Evolutionary conservation across 257 asterid genomes (phyloP).

Genomic region (Capsicum rhomboideum): DNA sequence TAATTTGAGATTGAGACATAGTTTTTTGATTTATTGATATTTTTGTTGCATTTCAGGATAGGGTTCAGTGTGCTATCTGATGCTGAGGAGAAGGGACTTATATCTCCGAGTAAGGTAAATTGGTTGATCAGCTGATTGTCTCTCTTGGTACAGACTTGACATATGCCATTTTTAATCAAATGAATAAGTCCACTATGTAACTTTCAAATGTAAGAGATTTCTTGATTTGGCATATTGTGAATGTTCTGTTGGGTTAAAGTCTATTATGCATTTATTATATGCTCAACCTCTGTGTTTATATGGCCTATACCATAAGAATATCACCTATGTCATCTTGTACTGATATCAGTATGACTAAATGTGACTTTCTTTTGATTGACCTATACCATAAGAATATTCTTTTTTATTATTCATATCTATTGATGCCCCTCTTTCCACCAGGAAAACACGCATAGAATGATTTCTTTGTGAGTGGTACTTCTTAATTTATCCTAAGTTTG

Average conservation of each 20-base stretch:
- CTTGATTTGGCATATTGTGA: neutral
- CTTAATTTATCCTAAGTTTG: too few species aligned
- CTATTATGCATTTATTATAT: neutral
- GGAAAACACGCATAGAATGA: too few species aligned
- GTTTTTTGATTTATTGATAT: neutral
- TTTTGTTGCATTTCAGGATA: slow-evolving; percentile 55
- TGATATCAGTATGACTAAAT: neutral
- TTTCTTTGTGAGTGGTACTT: too few species aligned
- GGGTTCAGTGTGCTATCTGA: slow-evolving; percentile 83
- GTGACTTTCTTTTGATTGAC: neutral
- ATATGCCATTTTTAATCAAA: neutral
- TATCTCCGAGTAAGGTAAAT: slow-evolving; percentile 85
- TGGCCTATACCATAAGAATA: neutral
- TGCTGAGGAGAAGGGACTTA: slow-evolving; percentile 83
- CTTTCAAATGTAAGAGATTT: neutral
- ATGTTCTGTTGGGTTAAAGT: neutral
- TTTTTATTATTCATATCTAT: too few species aligned
- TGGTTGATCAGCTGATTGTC: neutral
- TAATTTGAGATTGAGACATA: neutral
- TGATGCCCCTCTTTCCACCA: too few species aligned
- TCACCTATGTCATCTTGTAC: neutral
- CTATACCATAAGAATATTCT: too few species aligned
- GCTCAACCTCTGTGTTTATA: neutral
- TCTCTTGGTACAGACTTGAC: neutral
- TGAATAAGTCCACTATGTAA: neutral